Conservation (phyloP, 2,329 filamentous ascomycete genomes). For the Ophiosphaerella herpotricha region DNA sequence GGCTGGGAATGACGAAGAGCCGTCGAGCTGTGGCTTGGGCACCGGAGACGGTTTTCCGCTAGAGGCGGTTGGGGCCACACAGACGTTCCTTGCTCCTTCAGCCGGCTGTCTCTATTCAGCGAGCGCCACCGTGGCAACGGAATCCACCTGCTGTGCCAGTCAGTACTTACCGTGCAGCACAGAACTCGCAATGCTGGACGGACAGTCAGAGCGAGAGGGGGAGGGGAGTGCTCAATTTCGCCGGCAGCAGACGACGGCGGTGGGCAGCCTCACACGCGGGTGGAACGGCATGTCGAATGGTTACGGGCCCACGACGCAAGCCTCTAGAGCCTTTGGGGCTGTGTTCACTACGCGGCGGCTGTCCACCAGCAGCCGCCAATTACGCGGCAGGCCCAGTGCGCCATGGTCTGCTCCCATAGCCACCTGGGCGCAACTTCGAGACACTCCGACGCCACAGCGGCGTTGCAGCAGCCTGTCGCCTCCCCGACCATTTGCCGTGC, state of each 20-base stretch:
- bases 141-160: too few relatives aligned
- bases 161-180: too few relatives aligned
- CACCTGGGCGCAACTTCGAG: not conserved
- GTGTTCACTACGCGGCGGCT: conserved; percentile 6
- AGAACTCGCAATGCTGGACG: too few relatives aligned
- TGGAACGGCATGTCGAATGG: conserved; percentile 8
- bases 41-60: not conserved
- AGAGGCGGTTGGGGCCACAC: not conserved
- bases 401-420: not conserved
- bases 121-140: not conserved
- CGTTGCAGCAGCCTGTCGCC: not conserved
- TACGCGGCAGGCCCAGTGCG: not conserved
- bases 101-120: not conserved
- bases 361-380: conserved; percentile 2
- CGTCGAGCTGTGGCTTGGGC: conserved; percentile 13
- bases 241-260: not conserved
- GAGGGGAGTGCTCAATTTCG: conserved; percentile 1
- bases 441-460: conserved; percentile 1
- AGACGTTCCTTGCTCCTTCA: not conserved
- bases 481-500: not conserved
- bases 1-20: conserved; percentile 20
- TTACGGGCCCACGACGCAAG: conserved; percentile 11
- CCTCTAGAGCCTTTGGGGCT: not conserved
- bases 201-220: not conserved
- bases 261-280: conserved; percentile 10